These are phyloP conservation scores for Dicorynia guianensis DNA, from an alignment of 306 rosid species.

Conservation along the genomic window DNA sequence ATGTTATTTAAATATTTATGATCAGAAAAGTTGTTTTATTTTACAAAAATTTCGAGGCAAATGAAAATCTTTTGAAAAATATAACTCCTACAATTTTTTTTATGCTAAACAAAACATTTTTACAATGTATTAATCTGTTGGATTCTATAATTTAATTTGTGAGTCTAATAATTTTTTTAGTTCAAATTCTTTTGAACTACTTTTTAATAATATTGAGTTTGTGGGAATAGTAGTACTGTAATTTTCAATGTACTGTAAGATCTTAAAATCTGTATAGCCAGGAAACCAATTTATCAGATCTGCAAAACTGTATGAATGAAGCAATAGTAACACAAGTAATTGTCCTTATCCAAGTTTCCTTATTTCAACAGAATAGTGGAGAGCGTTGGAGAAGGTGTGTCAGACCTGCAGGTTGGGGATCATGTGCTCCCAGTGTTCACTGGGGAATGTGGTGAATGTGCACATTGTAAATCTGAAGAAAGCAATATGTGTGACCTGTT, in stretches of 20 bases:
- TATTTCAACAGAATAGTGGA: constrained; percentile 43
- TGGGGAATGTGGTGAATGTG: constrained; percentile 50
- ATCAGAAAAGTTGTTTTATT: background rate
- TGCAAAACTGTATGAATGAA: no score
- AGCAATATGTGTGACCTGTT: constrained; percentile 54
- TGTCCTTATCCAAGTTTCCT: background rate
- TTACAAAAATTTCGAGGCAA: background rate
- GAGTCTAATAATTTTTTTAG: no score
- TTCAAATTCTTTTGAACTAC: no score
- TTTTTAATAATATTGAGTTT: no score
- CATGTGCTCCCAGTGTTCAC: constrained; percentile 56
- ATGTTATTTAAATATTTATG: constrained; percentile 7
- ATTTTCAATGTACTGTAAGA: background rate
- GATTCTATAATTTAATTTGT: no score
- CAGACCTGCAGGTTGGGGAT: constrained; percentile 43
- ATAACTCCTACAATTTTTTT: no score
- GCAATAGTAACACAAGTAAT: background rate
- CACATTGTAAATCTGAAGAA: constrained; percentile 52
- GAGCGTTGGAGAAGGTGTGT: constrained; percentile 49
- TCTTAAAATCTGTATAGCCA: background rate
- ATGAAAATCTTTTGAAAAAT: background rate
- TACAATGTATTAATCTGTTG: no score
- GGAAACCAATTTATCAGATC: no score
- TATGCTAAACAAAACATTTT: no score
- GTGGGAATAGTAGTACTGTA: no score